Conservation (phyloP, 192 early-diverging fungal species). For the Coemansia aciculifera region DNA sequence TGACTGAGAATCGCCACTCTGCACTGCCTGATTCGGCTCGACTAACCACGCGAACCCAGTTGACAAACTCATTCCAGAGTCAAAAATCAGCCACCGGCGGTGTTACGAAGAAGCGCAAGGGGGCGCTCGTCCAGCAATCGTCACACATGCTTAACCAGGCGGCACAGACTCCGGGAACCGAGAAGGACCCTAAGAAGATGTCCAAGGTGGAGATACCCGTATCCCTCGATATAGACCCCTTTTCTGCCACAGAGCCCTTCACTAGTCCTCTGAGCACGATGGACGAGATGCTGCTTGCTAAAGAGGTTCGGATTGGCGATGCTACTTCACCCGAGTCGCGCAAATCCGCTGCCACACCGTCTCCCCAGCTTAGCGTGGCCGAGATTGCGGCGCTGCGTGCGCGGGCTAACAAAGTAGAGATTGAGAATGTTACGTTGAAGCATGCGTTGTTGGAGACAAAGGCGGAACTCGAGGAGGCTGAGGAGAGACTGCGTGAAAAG, state of each 20-base stretch:
- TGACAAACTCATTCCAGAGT: conserved; percentile 33
- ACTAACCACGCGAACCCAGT: conserved; percentile 23
- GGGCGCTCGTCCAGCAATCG: conserved; percentile 33
- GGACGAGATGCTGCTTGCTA: conserved; percentile 42
- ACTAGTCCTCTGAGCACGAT: conserved; percentile 33
- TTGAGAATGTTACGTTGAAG: conserved; percentile 38
- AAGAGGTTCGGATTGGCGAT: conserved; percentile 3
- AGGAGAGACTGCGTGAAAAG: conserved; percentile 46
- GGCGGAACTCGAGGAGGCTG: conserved; percentile 45
- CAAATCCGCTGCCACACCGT: not conserved
- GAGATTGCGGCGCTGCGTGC: conserved; percentile 9
- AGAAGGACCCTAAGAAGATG: conserved; percentile 41
- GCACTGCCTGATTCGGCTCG: conserved; percentile 22
- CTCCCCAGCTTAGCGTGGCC: not conserved
- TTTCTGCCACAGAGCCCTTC: conserved; percentile 19
- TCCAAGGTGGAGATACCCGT: conserved; percentile 47
- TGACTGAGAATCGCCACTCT: conserved; percentile 34
- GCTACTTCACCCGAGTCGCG: conserved; percentile 3
- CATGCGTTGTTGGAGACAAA: conserved; percentile 54
- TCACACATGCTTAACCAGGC: conserved; percentile 31
- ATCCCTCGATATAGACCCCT: conserved; percentile 47
- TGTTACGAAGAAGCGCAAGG: conserved; percentile 31
- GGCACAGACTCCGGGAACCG: not conserved
- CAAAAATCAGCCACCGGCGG: conserved; percentile 28
- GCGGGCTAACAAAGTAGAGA: conserved; percentile 29